These are phyloP conservation scores for Effrenium voratum DNA, from an alignment of 73 alveolate genomes.

Conservation along the genomic window DNA sequence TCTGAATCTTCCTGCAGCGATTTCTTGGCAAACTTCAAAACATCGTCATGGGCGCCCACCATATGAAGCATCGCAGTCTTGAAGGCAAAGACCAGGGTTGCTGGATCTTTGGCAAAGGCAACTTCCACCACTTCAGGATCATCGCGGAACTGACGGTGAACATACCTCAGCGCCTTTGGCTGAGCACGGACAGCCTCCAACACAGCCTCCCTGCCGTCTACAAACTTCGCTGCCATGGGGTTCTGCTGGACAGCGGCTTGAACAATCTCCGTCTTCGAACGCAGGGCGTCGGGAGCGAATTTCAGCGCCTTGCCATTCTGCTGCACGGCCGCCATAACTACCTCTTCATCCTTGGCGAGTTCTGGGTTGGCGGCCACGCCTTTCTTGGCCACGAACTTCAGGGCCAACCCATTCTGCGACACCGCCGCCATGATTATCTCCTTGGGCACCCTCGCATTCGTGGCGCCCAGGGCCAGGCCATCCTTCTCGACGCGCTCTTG, in stretches of 20 bases:
- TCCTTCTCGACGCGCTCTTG: too few species aligned
- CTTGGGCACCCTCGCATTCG: too few species aligned
- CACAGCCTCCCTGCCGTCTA: not conserved
- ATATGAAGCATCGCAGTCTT: not conserved
- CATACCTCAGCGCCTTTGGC: not conserved
- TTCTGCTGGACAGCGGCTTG: not conserved
- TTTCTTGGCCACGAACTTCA: not conserved
- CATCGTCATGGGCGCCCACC: not conserved
- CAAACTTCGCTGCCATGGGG: not conserved
- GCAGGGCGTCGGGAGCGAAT: not conserved
- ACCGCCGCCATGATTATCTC: not conserved
- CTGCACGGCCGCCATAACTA: not conserved
- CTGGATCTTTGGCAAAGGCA: not conserved
- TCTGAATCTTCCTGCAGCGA: not conserved
- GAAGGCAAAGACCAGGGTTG: not conserved
- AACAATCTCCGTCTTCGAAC: not conserved
- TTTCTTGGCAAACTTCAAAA: not conserved
- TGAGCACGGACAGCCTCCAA: not conserved
- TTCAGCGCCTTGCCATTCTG: not conserved
- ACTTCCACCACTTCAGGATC: not conserved
- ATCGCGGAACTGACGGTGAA: not conserved
- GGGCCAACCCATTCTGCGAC: not conserved
- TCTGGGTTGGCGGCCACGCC: too few species aligned
- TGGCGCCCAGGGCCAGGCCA: too few species aligned
- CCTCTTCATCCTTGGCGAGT: not conserved